A percentile compares a stretch with the other conserved stretches of the same genome.
Conservation (phyloP, 2,329 filamentous ascomycete genomes). For the Phaeosphaeria sp. region DNA sequence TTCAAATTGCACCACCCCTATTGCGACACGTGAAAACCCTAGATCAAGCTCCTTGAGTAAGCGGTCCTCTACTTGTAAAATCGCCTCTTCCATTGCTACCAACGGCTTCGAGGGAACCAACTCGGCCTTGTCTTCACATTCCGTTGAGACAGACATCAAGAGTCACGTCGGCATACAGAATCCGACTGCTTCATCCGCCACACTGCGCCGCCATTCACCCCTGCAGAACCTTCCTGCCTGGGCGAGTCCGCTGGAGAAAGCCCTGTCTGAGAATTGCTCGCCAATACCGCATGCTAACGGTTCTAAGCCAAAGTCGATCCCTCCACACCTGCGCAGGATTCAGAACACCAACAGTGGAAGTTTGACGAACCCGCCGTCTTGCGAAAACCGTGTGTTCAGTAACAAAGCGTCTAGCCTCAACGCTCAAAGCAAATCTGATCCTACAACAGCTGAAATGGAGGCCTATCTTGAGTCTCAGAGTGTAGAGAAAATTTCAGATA, state of each 20-base stretch:
- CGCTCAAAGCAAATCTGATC: background rate
- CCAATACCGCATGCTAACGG: background rate
- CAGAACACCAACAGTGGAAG: background rate
- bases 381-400: background rate
- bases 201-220: background rate
- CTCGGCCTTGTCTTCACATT: background rate
- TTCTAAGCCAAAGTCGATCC: background rate
- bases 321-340: slow-evolving; percentile 4
- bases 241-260: slow-evolving; percentile 4
- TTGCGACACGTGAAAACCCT: background rate
- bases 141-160: background rate
- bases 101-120: background rate
- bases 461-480: background rate
- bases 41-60: background rate
- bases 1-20: background rate
- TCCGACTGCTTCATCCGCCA: background rate
- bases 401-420: background rate
- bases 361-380: background rate
- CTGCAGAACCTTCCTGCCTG: background rate
- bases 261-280: slow-evolving; percentile 3
- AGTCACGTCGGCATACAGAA: background rate
- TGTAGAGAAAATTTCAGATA: background rate
- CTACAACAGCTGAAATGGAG: background rate
- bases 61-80: background rate
- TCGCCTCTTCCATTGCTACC: background rate